Base-by-base conservation (phyloP, 2,329 filamentous ascomycete species). In the Huntiella savannae region DNA sequence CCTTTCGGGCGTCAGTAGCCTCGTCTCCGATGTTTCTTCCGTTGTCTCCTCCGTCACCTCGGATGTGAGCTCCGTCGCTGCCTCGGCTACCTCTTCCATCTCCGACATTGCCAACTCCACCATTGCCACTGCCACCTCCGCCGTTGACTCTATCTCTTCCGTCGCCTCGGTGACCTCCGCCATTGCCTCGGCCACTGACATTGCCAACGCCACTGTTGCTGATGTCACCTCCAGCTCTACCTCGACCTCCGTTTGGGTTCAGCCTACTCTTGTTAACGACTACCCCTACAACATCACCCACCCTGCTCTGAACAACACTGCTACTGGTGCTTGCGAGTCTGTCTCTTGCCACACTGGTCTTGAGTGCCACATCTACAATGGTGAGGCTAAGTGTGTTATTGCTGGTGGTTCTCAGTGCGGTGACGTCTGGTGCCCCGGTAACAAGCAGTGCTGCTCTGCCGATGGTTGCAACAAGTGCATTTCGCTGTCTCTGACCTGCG, bases 281-380 rank as follows among this genome's bases (percentile, higher is more conserved):
- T 46, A 16, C 13, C 48, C 43, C 10, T 43, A 34, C 44, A 46
- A 38, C 32, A 16, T 4, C 16, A 46, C 28, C 4, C 35, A 43
- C 13, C 48, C 48, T 13, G 39, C 40, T 3, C 6, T 46, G 2
- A 49, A 49, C 48, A 49, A 49, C 48, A 49, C 48, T 19, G 35
- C 43, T 12, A 49, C 43, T 12, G 48, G 48, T 15, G 38, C 32
- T 40, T 49, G 47, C 13, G 39, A 42, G 36, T 28, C 33, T n/a
- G 39, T 49, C 19, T 19, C 33, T 10, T 49, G 47, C 43, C 47
- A 43, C 47, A 46, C 47, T 7, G 47, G 47, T n/a, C 46, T 40
- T 16, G 47, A 49, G 39, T 49, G 47, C 39, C 47, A 49, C 35
- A 40, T 49, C 16, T 49, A 49, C 43, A 19, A 43, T 4, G 43